These are phyloP conservation scores for Bruguiera gymnorhiza DNA, from an alignment of 345 rosid species.

Conservation along the genomic window DNA sequence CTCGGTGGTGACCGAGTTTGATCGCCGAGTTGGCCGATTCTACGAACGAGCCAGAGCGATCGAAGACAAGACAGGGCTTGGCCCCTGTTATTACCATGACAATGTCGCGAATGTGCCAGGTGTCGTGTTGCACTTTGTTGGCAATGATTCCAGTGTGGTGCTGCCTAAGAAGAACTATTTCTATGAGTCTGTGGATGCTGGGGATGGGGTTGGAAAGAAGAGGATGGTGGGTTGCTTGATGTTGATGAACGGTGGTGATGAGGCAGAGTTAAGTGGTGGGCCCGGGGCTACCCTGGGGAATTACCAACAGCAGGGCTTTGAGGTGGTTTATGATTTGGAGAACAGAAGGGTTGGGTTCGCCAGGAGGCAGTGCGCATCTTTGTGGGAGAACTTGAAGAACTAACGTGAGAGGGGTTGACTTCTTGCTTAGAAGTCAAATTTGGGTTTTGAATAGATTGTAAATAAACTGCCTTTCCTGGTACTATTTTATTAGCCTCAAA, in stretches of 20 bases:
- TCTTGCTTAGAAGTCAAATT: neutral
- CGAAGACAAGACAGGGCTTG: conserved; percentile 66
- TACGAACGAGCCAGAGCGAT: conserved; percentile 54
- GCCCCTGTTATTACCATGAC: conserved; percentile 67
- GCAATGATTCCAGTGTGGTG: conserved; percentile 65
- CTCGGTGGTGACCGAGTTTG: conserved; percentile 63
- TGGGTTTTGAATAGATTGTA: conserved; percentile 7
- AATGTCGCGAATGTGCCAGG: conserved; percentile 45
- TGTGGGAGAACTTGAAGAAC: conserved; percentile 66
- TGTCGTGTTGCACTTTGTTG: conserved; percentile 58
- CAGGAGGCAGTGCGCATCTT: conserved; percentile 70
- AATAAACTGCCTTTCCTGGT: conserved; percentile 3
- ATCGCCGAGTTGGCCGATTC: conserved; percentile 48
- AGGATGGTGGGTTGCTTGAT: conserved; percentile 75
- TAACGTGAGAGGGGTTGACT: conserved; percentile 26
- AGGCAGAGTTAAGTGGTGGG: conserved; percentile 65
- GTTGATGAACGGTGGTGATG: conserved; percentile 94
- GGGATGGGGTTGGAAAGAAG: conserved; percentile 40
- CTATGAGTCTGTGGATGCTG: conserved; percentile 65
- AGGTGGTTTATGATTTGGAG: conserved; percentile 86
- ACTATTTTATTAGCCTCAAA: too few relatives aligned
- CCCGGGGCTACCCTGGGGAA: conserved; percentile 80
- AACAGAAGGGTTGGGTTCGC: conserved; percentile 77
- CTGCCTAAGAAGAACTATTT: conserved; percentile 82
- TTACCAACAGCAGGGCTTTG: conserved; percentile 94